Evolutionary conservation across 2,329 filamentous ascomycete species (phyloP).

Genomic region (Bipolaris zeicola): DNA sequence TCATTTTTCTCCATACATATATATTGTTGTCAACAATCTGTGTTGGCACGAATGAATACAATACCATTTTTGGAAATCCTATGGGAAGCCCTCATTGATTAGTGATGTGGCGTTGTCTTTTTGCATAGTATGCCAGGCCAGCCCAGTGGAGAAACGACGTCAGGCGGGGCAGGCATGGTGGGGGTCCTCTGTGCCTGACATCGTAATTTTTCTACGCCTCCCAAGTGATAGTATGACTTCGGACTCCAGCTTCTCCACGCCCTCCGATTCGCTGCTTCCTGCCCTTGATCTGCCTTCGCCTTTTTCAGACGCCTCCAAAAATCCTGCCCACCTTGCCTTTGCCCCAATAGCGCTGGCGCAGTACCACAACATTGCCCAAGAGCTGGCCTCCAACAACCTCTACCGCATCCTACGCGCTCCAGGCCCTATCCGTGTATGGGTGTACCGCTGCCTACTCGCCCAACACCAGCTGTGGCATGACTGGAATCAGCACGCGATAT

Average conservation of each 20-base stretch:
- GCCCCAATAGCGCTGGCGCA: constrained; percentile 32
- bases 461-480: constrained; percentile 31
- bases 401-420: constrained; percentile 34
- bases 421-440: constrained; percentile 34
- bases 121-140: background rate
- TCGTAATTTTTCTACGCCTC: constrained; percentile 14
- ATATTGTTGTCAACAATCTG: background rate
- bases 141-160: too few relatives aligned
- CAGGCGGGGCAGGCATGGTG: constrained; percentile 4
- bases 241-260: constrained; percentile 14
- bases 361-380: constrained; percentile 28
- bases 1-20: constrained; percentile 37
- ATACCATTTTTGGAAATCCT: background rate
- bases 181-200: constrained; percentile 8
- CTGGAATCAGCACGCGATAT: constrained; percentile 19
- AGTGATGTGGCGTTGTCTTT: background rate
- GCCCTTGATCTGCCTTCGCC: constrained; percentile 5
- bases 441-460: constrained; percentile 31
- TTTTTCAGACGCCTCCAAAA: constrained; percentile 7
- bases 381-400: constrained; percentile 33
- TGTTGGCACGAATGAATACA: background rate
- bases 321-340: constrained; percentile 21
- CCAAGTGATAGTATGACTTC: constrained; percentile 9
- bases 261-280: constrained; percentile 9
- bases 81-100: too few relatives aligned